Evolutionary conservation across 2,329 filamentous ascomycete species (phyloP), one percentile per base, ranked within the genome.

Genomic region (Huntiella omanensis): DNA sequence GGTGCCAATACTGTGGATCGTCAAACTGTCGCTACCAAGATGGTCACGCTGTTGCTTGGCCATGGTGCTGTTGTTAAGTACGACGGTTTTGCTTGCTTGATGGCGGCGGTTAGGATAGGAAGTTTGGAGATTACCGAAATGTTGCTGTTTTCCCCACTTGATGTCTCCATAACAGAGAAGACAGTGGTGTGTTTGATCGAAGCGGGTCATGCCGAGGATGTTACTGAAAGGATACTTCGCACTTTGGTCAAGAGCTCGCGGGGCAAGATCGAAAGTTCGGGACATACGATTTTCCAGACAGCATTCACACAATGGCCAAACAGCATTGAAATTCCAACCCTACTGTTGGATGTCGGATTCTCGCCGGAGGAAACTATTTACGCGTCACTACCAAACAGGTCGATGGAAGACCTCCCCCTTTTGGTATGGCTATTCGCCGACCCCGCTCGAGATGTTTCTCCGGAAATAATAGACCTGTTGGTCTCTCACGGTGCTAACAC

Each of bases 351-450:
- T 47, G 67, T 69, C 5, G 75, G 74, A 0, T 75, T 70, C 49
- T 77, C 76, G 53, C 63, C 76, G 48, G 73, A 78, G 48, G 22
- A 28, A 28, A 28, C 22, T 3, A 28, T 28, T 10, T 28, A 28
- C 8, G 22, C 22, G 6, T 28, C 6, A 7, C 22, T 28, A 10
- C 22, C 22, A 28, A 28, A 28, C 22, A 59, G 69, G 47, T 64
- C 68, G 1, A 67, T 70, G 33, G 76, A 82, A 55, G 59, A 64
- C 7, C 64, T 76, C 39, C 71, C 71, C 1, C 60, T 77, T 2
- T 59, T 81, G 5, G 60, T 70, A 43, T 81, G 76, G 76, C 67
- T 73, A 0, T 62, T 81, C 44, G 59, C 72, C 5, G 74, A 79
- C 51, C 71, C 73, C 0, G 72, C 77, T 51, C 80, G 79, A 56